phyloP scores from a whole-genome alignment of 2,329 filamentous ascomycete species.

The Penicillium sp. region DNA sequence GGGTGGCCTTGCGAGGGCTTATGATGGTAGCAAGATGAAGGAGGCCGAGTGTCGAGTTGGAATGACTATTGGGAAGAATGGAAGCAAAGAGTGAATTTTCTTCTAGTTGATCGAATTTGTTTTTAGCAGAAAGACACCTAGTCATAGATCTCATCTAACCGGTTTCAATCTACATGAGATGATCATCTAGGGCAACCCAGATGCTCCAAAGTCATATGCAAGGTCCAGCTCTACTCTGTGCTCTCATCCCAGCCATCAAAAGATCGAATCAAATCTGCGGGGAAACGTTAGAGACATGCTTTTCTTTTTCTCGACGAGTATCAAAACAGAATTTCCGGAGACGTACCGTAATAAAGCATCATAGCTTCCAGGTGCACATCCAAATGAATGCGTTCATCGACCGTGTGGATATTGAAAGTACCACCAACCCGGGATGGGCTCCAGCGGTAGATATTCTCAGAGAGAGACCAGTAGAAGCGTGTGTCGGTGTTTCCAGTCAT shows the following conservation, averaged over 20 bases:
- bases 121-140: no score
- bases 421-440: constrained; percentile 52
- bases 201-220: no score
- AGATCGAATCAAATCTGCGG: constrained; percentile 36
- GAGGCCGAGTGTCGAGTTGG: no score
- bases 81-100: no score
- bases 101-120: no score
- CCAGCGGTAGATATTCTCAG: constrained; percentile 59
- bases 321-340: neutral
- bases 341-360: constrained; percentile 48
- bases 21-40: no score
- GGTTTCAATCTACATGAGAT: no score
- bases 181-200: no score
- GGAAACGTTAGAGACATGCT: constrained; percentile 6
- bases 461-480: constrained; percentile 56
- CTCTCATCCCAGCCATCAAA: constrained; percentile 33
- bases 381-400: constrained; percentile 54
- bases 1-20: no score
- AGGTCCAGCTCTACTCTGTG: constrained; percentile 11
- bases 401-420: constrained; percentile 54
- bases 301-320: no score
- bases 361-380: constrained; percentile 49
- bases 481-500: constrained; percentile 62
- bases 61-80: no score
- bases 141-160: no score